Percentiles rank a stretch among this genome's conserved stretches.
Evolutionary conservation across 371 early-diverging fungal species (phyloP).

Genomic region (Mucor racemosus): DNA sequence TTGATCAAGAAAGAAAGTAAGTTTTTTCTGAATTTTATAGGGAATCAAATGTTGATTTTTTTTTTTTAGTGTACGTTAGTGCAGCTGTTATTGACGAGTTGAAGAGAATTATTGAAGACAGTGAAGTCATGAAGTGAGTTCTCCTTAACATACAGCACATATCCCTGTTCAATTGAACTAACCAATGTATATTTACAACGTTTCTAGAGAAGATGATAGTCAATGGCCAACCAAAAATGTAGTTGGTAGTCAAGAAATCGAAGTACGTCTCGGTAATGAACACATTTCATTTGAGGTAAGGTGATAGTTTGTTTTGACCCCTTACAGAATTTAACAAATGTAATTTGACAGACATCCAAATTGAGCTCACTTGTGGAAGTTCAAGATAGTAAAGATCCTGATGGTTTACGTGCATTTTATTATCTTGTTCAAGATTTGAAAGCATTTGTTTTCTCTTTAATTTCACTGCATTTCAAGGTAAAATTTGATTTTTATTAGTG

Average conservation of each 20-base stretch:
- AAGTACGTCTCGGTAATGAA: constrained; percentile 87
- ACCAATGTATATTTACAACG: no score
- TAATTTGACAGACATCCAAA: constrained; percentile 79
- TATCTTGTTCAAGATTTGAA: constrained; percentile 98
- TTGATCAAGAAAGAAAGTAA: constrained; percentile 93
- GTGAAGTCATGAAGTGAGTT: constrained; percentile 85
- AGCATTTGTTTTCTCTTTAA: constrained; percentile 92
- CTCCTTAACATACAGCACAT: no score
- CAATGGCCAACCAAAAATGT: constrained; percentile 93
- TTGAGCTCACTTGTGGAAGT: constrained; percentile 93
- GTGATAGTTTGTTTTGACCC: neutral
- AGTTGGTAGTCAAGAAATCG: constrained; percentile 93
- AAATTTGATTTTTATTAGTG: neutral
- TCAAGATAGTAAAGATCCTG: constrained; percentile 89
- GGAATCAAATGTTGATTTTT: neutral
- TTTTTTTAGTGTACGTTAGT: constrained; percentile 73
- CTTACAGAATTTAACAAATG: neutral
- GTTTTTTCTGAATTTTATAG: neutral
- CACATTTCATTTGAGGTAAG: constrained; percentile 93
- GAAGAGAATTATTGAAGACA: constrained; percentile 86
- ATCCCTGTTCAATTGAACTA: neutral
- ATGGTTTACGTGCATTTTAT: constrained; percentile 93
- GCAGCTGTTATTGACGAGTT: constrained; percentile 84
- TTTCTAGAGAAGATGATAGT: constrained; percentile 83
- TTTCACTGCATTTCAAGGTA: constrained; percentile 96